Evolutionary conservation across 495 filamentous ascomycete genomes (phyloP).

Genomic region (Gamarada debralockiae): DNA sequence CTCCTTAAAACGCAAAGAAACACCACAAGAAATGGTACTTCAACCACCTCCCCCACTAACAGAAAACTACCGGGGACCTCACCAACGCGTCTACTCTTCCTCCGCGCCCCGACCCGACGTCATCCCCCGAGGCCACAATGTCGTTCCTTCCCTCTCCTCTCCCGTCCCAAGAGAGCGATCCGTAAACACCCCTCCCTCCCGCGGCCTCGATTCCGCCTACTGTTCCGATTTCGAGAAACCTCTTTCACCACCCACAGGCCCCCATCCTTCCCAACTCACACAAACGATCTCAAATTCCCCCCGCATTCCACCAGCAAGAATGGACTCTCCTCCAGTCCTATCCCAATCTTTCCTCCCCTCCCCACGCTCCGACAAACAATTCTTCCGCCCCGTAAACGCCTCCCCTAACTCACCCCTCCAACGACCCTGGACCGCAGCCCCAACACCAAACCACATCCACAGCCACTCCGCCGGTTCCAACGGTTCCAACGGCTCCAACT

Average conservation of each 20-base stretch:
- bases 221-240: constrained; percentile 45
- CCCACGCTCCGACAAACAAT: constrained; percentile 47
- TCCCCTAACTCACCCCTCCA: constrained; percentile 52
- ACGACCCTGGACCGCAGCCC: constrained; percentile 46
- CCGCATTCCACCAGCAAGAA: background rate
- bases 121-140: background rate
- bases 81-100: constrained; percentile 23
- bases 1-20: constrained; percentile 36
- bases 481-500: constrained; percentile 21
- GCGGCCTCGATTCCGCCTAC: constrained; percentile 47
- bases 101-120: background rate
- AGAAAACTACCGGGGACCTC: constrained; percentile 23
- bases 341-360: constrained; percentile 37
- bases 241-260: background rate
- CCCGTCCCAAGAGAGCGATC: constrained; percentile 7
- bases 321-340: constrained; percentile 6
- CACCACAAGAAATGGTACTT: constrained; percentile 5
- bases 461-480: constrained; percentile 23
- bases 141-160: background rate
- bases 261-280: background rate
- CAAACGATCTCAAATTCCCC: background rate
- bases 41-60: constrained; percentile 20
- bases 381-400: constrained; percentile 49
- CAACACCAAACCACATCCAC: constrained; percentile 20
- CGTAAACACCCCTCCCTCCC: constrained; percentile 26